Conservation (phyloP, 257 asterid genomes). For the Ajuga chamaepitys region DNA sequence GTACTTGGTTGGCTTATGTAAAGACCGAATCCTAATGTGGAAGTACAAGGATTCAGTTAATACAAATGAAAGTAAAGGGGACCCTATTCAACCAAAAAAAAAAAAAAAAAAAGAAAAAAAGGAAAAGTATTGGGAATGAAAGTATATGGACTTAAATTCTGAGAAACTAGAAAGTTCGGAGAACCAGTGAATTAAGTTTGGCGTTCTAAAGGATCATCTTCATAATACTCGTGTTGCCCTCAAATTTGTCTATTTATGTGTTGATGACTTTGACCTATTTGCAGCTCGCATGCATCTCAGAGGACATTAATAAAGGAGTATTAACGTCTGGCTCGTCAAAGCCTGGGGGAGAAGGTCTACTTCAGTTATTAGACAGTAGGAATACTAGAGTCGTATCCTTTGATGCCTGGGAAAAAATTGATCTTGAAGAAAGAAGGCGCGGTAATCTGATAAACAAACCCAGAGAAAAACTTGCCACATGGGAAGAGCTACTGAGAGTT, state of each 20-base stretch:
- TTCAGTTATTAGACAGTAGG: slow-evolving; percentile 44
- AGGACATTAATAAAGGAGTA: slow-evolving; percentile 51
- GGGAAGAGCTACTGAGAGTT: slow-evolving; percentile 64
- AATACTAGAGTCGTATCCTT: slow-evolving; percentile 44
- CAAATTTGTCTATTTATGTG: not conserved
- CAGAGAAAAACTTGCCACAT: slow-evolving; percentile 60
- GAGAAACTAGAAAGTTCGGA: too few relatives aligned
- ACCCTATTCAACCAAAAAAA: too few relatives aligned
- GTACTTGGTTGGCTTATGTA: not conserved
- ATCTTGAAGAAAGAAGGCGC: slow-evolving; percentile 56
- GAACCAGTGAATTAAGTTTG: too few relatives aligned
- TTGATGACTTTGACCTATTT: slow-evolving; percentile 8
- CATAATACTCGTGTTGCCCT: not conserved
- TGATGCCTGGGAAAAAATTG: slow-evolving; percentile 62
- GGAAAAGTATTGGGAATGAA: too few relatives aligned
- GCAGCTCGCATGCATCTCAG: slow-evolving; percentile 68
- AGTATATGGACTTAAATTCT: too few relatives aligned
- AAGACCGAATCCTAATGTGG: not conserved
- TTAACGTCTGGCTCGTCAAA: slow-evolving; percentile 35
- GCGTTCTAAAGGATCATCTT: not conserved
- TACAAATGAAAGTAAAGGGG: too few relatives aligned
- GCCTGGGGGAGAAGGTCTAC: slow-evolving; percentile 66
- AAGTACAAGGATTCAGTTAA: too few relatives aligned
- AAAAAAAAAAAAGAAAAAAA: too few relatives aligned
- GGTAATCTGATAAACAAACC: slow-evolving; percentile 54